These are phyloP conservation scores for Mycena citricolor DNA, from an alignment of 1,284 basidiomycete species.

Conservation along the genomic window DNA sequence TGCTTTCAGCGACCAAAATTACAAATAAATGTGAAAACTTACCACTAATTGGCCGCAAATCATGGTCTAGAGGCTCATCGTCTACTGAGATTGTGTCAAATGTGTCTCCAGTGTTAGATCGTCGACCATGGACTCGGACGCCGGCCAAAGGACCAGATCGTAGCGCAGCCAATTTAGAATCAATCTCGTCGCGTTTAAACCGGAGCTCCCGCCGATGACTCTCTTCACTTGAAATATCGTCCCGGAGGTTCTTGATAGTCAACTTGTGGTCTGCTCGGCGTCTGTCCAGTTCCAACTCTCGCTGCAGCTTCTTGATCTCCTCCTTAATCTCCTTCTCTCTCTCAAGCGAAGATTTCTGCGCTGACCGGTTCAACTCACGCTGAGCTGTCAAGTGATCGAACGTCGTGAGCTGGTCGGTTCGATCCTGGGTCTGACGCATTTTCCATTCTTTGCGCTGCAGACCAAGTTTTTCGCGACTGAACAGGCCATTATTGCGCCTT, in stretches of 20 bases:
- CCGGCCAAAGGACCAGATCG: not conserved
- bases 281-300: constrained; percentile 3
- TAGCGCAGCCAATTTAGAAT: not conserved
- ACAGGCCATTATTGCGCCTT: constrained; percentile 4
- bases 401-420: constrained; percentile 2
- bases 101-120: too few species aligned
- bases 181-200: not conserved
- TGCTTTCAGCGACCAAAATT: too few species aligned
- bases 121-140: too few species aligned
- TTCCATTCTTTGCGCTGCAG: constrained; percentile 5
- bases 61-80: too few species aligned
- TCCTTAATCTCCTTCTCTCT: not conserved
- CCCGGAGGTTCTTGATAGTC: not conserved
- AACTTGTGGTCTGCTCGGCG: constrained; percentile 5
- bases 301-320: constrained; percentile 3
- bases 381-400: constrained; percentile 5
- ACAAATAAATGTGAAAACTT: too few species aligned
- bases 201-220: not conserved
- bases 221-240: constrained; percentile 8
- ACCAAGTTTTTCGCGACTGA: constrained; percentile 6
- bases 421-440: not conserved
- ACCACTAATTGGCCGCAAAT: too few species aligned
- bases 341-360: not conserved
- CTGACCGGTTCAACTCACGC: not conserved
- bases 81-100: too few species aligned